Evolutionary conservation across 2,329 filamentous ascomycete genomes (phyloP).

Genomic region (Penicillium psychrosexuale): DNA sequence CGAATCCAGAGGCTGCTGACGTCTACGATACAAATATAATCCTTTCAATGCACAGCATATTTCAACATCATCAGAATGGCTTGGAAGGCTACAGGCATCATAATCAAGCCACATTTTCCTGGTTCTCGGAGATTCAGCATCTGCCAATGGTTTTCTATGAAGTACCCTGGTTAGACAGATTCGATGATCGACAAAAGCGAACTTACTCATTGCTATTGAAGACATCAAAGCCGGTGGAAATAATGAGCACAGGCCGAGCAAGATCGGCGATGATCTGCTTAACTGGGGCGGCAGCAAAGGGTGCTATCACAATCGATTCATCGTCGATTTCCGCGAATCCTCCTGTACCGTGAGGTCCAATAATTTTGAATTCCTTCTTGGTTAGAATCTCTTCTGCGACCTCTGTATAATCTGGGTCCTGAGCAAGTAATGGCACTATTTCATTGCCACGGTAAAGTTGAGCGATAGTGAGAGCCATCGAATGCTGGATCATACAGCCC

Average conservation of each 20-base stretch:
- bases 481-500: conserved; percentile 19
- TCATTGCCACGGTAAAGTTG: conserved; percentile 17
- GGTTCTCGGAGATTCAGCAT: conserved; percentile 23
- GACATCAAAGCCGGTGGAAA: conserved; percentile 17
- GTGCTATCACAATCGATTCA: conserved; percentile 20
- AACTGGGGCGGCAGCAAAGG: conserved; percentile 18
- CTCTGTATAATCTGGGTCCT: conserved; percentile 21
- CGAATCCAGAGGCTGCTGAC: conserved; percentile 12
- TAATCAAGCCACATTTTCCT: conserved; percentile 21
- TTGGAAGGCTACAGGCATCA: conserved; percentile 15
- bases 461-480: conserved; percentile 23
- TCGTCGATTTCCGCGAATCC: conserved; percentile 23
- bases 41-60: conserved; percentile 15
- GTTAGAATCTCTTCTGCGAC: conserved; percentile 15
- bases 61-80: conserved; percentile 17
- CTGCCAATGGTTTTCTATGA: conserved; percentile 18
- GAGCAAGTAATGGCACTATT: conserved; percentile 12
- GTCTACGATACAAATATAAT: conserved; percentile 20
- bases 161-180: conserved; percentile 13
- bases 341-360: conserved; percentile 17
- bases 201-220: conserved; percentile 20
- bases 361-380: conserved; percentile 17
- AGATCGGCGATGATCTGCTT: conserved; percentile 25
- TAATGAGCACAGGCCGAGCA: conserved; percentile 19
- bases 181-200: conserved; percentile 13